Base-by-base conservation (phyloP, 371 early-diverging fungal species). In the Ordospora colligata region DNA sequence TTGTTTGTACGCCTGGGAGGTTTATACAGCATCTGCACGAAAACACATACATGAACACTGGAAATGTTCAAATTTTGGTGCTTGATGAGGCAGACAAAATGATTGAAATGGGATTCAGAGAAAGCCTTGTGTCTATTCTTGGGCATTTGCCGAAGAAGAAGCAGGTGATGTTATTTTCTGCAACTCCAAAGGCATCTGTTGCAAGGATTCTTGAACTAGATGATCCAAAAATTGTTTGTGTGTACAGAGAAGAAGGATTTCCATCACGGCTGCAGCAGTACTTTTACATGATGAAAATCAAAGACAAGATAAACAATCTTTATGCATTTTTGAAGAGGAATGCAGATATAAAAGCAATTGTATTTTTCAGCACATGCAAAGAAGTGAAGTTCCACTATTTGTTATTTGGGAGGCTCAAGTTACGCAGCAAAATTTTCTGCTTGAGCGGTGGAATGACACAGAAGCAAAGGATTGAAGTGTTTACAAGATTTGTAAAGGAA, bases 11-110 rank as follows among this genome's bases (percentile, higher is more conserved):
- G 4, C 97, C 97, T 1, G 98, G 97, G 19, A 90, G 97, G 83
- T 87, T 98, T 46, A 86, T 95, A 19, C 97, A 96, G 52, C 67
- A 80, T 45, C 53, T 83, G 4, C 45, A 43, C 12, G 68, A 75
- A 21, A 72, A 70, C 32, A 68, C 74, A 32, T 27, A 21, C 5
- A 21, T 82, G 11, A 64, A 46, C 17, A 21, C 79, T 14, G 74
- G 69, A 17, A 44, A 68, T n/a, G 50, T 72, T 22, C 49, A 72
- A 23, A 90, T 91, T 22, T 89, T 96, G 82, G 90, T 98, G 42
- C 91, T 95, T 91, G 99, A 96, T 81, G 99, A 96, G 82, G 96
- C 96, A 0, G 98, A 98, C 84, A 96, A 96, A 86, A 87, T 96
- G 37, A 93, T 97, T 80, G 96, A 95, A 85, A 89, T 96, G 43